These are phyloP conservation scores for Calonectria pteridis DNA, from an alignment of 2,329 filamentous ascomycete genomes.

Conservation along the genomic window DNA sequence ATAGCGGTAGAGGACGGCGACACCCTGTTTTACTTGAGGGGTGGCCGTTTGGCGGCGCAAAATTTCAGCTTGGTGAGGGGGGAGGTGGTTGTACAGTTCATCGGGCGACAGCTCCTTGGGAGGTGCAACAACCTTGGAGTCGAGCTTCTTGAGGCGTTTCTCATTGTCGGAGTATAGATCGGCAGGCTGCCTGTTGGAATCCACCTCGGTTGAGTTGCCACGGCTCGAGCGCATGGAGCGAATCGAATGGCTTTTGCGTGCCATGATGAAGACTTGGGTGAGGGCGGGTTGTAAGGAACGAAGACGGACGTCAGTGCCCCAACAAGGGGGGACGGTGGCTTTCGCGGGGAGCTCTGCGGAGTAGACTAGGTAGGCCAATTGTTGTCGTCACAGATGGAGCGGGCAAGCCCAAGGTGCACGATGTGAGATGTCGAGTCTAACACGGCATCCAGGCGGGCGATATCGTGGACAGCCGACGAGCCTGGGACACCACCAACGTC, in stretches of 20 bases:
- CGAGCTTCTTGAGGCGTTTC: constrained; percentile 54
- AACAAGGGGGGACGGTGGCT: background rate
- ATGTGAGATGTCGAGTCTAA: constrained; percentile 13
- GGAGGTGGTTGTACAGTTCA: constrained; percentile 72
- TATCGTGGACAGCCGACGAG: background rate
- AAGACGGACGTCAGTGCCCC: background rate
- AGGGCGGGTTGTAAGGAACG: background rate
- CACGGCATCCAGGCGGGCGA: constrained; percentile 1
- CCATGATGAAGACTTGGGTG: constrained; percentile 33
- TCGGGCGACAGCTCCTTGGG: constrained; percentile 54
- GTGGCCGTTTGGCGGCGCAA: constrained; percentile 77
- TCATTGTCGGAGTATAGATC: constrained; percentile 33
- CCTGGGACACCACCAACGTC: background rate
- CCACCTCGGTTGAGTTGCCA: constrained; percentile 49
- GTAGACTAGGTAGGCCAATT: background rate
- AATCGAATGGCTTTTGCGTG: constrained; percentile 44
- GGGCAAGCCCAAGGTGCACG: constrained; percentile 14
- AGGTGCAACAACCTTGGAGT: constrained; percentile 55
- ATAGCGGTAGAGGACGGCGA: constrained; percentile 77
- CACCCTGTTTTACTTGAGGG: constrained; percentile 73
- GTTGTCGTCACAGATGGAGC: background rate
- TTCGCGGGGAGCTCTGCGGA: background rate
- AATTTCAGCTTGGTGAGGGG: constrained; percentile 74
- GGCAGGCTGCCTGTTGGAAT: constrained; percentile 28
- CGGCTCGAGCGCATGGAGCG: constrained; percentile 52